Percentiles rank a stretch among this genome's conserved stretches.
These are phyloP conservation scores for Pulveroboletus frians DNA, from an alignment of 768 basidiomycete genomes.

Conservation along the genomic window DNA sequence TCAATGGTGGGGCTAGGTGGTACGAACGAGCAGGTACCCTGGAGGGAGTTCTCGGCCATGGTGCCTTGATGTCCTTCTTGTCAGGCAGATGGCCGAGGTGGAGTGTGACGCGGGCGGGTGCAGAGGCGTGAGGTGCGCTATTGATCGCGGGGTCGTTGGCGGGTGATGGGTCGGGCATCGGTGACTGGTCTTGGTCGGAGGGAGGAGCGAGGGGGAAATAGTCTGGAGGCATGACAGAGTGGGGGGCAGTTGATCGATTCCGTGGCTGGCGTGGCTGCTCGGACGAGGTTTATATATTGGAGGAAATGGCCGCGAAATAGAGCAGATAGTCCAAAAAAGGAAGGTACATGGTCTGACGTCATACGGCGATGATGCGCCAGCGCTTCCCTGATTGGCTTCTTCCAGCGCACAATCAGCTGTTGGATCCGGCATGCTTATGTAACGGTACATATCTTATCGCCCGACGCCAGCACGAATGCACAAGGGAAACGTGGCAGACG, in stretches of 20 bases:
- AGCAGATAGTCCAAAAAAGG: constrained; percentile 22
- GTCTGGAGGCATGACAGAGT: constrained; percentile 10
- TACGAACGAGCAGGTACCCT: constrained; percentile 37
- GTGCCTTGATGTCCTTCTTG: constrained; percentile 65
- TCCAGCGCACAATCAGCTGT: not conserved
- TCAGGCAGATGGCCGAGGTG: constrained; percentile 70
- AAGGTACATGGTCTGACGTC: constrained; percentile 29
- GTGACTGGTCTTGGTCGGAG: constrained; percentile 9
- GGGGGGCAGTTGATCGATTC: constrained; percentile 6
- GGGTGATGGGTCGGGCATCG: not conserved
- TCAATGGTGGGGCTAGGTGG: not conserved
- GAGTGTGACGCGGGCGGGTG: constrained; percentile 60
- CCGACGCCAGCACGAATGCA: not conserved
- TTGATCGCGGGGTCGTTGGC: not conserved
- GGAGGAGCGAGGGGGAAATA: constrained; percentile 29
- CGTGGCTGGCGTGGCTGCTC: not conserved
- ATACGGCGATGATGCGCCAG: not conserved
- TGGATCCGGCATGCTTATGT: constrained; percentile 3
- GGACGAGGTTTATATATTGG: constrained; percentile 20
- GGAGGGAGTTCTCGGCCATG: constrained; percentile 72
- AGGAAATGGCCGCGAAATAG: constrained; percentile 10
- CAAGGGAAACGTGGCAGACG: constrained; percentile 2
- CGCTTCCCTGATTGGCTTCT: not conserved
- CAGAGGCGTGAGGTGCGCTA: constrained; percentile 14
- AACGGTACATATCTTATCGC: constrained; percentile 4